Base-by-base conservation (phyloP, 1,139 yeast genomes). In the Chernovozyma sophiae-reginae region DNA sequence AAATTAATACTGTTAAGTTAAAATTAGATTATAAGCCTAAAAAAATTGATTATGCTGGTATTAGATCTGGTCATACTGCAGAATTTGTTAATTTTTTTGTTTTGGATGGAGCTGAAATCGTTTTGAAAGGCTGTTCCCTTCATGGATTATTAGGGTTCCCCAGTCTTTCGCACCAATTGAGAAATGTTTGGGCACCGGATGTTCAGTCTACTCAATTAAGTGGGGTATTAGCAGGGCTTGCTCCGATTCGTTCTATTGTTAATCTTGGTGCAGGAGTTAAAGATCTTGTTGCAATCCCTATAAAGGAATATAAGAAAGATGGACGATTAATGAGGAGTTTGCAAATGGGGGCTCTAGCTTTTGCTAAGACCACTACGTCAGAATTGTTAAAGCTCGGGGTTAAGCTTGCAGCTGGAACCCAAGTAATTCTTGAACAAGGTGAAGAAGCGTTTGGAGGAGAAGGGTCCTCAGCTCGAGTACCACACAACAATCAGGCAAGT, bases 11-110 rank as follows among this genome's bases (percentile, higher is more conserved):
- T 0, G 62, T 92, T 1, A 74, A 73, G 34, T 58, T 94, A 25
- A 81, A 81, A 44, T 65, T 92, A 30, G 98, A 92, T 57, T 94
- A 92, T 58, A 90, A 89, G 54, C 98, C 98, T 0, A 90, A 89
- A 52, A 85, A 80, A 46, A 72, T 87, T 18, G 95, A 90, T 54
- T 86, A 85, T 53, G 75, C 79, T 2, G 96, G 96, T 0, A 70
- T 92, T 17, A 69, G 86, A 38, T 83, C 96, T 0, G 97, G 97
- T 1, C 87, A 82, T 45, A 76, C 92, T 1, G 80, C 85, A 3
- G 97, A 90, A 56, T 75, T 92, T 41, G 81, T 87, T 74, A 92
- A 92, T 54, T 76, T 94, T 43, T 89, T 94, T 56, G 81, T 83
- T 10, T 68, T 94, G 19, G 97, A 92, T 52, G 97, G 89, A 22